Evolutionary conservation across 768 basidiomycete genomes (phyloP).

Genomic region (Pulveroboletus sp.): DNA sequence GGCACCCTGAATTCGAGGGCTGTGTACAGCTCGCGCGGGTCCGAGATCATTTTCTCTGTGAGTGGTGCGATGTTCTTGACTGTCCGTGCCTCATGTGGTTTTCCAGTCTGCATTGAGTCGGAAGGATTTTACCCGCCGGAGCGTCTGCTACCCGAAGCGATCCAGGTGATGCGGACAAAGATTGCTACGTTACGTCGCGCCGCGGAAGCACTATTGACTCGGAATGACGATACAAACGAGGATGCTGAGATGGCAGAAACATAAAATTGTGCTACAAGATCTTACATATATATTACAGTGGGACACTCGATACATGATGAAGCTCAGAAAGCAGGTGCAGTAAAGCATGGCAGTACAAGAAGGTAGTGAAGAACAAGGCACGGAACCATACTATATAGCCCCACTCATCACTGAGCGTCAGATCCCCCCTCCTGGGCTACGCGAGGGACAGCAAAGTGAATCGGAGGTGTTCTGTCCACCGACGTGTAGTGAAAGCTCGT

Average conservation of each 20-base stretch:
- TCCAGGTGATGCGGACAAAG: conserved; percentile 81
- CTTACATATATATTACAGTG: conserved; percentile 3
- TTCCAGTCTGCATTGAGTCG: conserved; percentile 83
- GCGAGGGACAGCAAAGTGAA: conserved; percentile 28
- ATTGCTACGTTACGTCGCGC: conserved; percentile 58
- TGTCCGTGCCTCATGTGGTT: neutral
- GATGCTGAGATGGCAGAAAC: conserved; percentile 57
- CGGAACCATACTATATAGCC: neutral
- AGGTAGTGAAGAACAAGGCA: too few relatives aligned
- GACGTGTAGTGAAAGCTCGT: conserved; percentile 36
- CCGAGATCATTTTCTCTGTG: conserved; percentile 91
- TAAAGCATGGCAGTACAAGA: too few relatives aligned
- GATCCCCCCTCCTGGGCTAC: neutral
- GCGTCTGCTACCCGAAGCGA: conserved; percentile 75
- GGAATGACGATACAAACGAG: conserved; percentile 37
- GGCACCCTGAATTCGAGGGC: conserved; percentile 87
- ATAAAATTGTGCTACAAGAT: conserved; percentile 14
- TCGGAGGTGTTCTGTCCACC: conserved; percentile 30
- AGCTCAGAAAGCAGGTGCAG: neutral
- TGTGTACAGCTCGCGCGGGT: conserved; percentile 82
- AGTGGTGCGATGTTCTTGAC: conserved; percentile 28
- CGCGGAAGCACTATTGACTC: conserved; percentile 53
- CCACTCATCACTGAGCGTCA: conserved; percentile 5
- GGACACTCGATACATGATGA: neutral
- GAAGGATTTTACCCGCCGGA: conserved; percentile 87